Evolutionary conservation across 805 yeast genomes (phyloP).

Genomic region (Yamadazyma sp.): DNA sequence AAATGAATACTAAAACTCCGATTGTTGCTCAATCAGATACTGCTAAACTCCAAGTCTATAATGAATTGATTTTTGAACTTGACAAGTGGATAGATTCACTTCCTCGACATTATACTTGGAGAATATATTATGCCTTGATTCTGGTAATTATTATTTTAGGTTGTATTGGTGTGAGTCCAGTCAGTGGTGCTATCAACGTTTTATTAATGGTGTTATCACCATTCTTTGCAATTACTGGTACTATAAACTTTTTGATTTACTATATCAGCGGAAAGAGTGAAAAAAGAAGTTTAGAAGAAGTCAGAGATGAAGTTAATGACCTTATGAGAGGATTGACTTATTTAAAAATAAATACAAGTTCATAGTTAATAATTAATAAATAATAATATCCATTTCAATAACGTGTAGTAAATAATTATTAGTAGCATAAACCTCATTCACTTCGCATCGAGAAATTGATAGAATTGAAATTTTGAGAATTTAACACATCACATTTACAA

Average conservation of each 20-base stretch:
- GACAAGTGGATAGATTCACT: conserved; percentile 51
- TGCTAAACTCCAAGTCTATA: conserved; percentile 1
- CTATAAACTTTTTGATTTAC: conserved; percentile 74
- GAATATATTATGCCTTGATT: conserved; percentile 59
- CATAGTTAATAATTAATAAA: too few relatives aligned
- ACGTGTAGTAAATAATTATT: too few relatives aligned
- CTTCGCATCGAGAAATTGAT: too few relatives aligned
- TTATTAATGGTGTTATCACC: conserved; percentile 57
- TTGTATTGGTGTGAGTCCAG: conserved; percentile 40
- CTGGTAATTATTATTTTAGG: conserved; percentile 36
- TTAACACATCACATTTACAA: too few relatives aligned
- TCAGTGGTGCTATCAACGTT: conserved; percentile 33
- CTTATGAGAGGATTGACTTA: conserved; percentile 1
- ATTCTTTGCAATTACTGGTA: conserved; percentile 61
- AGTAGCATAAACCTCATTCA: too few relatives aligned
- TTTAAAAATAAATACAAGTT: too few relatives aligned
- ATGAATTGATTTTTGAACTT: conserved; percentile 9
- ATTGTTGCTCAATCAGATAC: too few relatives aligned
- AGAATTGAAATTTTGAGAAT: too few relatives aligned
- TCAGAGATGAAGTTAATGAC: conserved; percentile 57
- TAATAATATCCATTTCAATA: too few relatives aligned
- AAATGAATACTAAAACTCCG: conserved; percentile 13
- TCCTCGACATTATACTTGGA: conserved; percentile 59
- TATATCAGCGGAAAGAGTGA: conserved; percentile 80
- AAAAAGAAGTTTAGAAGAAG: conserved; percentile 71